phyloP scores from a whole-genome alignment of 257 asterid genomes.

The Apocynum venetum region DNA sequence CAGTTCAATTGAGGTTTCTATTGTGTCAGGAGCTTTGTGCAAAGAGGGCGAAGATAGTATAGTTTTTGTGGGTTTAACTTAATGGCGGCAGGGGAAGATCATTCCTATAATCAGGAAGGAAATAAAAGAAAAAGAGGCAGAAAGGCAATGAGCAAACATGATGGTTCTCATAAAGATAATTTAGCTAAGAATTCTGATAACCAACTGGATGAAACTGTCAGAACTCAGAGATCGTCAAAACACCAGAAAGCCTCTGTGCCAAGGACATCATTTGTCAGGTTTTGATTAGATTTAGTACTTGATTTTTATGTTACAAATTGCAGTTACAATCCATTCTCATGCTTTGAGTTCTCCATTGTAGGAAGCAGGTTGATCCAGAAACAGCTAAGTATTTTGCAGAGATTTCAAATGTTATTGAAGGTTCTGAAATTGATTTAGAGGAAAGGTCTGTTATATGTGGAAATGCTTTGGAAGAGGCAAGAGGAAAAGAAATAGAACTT shows the following conservation, averaged over 20 bases:
- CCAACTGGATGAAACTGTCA: constrained; percentile 12
- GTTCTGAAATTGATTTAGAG: constrained; percentile 66
- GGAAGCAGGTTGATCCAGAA: constrained; percentile 82
- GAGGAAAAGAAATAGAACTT: constrained; percentile 85
- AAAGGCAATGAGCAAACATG: constrained; percentile 37
- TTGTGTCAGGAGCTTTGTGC: constrained; percentile 51
- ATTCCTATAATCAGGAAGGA: constrained; percentile 25
- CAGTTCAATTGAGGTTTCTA: constrained; percentile 39
- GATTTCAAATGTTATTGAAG: constrained; percentile 75
- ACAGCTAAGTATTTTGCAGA: constrained; percentile 76
- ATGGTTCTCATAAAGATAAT: constrained; percentile 33
- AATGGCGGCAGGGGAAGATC: constrained; percentile 35
- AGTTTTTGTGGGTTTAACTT: constrained; percentile 23
- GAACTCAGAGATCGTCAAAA: constrained; percentile 27
- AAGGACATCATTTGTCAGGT: constrained; percentile 66
- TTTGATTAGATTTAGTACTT: constrained; percentile 12
- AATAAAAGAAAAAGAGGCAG: constrained; percentile 54
- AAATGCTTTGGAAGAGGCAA: constrained; percentile 88
- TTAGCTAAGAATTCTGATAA: constrained; percentile 33
- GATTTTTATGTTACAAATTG: background rate
- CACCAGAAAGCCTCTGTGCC: constrained; percentile 26
- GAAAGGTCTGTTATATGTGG: constrained; percentile 73
- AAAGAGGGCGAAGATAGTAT: constrained; percentile 33
- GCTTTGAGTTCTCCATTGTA: constrained; percentile 24
- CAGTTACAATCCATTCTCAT: constrained; percentile 3